Percentiles rank a stretch among this genome's conserved stretches.
Evolutionary conservation across 148 eudicot genomes (phyloP).

Genomic region (Fagopyrum tataricum): DNA sequence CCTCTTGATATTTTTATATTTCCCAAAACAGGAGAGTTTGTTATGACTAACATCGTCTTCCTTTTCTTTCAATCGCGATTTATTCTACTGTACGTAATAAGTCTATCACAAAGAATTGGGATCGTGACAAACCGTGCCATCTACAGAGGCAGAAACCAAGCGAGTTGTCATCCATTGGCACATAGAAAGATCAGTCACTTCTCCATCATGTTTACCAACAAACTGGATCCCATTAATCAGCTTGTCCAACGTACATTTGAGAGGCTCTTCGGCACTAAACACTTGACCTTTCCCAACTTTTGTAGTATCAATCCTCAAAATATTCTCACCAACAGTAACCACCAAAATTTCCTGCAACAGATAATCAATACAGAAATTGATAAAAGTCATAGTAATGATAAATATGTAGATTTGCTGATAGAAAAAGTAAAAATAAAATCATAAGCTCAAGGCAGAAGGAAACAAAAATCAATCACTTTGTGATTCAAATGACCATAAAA

Average conservation of each 20-base stretch:
- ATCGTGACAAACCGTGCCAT: slow-evolving; percentile 76
- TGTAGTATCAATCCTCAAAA: slow-evolving; percentile 72
- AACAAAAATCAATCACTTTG: background rate
- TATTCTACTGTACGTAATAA: background rate
- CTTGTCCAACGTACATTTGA: slow-evolving; percentile 58
- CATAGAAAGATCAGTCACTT: slow-evolving; percentile 95
- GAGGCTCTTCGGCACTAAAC: slow-evolving; percentile 76
- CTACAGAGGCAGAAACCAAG: slow-evolving; percentile 85
- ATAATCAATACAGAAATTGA: background rate
- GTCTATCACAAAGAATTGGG: background rate
- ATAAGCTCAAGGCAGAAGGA: background rate
- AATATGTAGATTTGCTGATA: background rate
- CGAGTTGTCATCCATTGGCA: slow-evolving; percentile 99
- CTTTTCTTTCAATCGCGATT: background rate
- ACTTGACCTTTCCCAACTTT: slow-evolving; percentile 74
- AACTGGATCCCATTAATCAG: slow-evolving; percentile 79
- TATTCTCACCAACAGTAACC: slow-evolving; percentile 66
- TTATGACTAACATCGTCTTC: background rate
- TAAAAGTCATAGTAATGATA: background rate
- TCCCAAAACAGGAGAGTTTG: background rate
- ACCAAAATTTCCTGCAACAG: slow-evolving; percentile 80
- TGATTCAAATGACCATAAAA: background rate
- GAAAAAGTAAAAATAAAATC: background rate
- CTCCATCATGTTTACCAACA: slow-evolving; percentile 94
- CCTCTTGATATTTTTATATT: background rate